Evolutionary conservation across 1,284 basidiomycete species (phyloP).

Genomic region (Ceratobasidium sp.): DNA sequence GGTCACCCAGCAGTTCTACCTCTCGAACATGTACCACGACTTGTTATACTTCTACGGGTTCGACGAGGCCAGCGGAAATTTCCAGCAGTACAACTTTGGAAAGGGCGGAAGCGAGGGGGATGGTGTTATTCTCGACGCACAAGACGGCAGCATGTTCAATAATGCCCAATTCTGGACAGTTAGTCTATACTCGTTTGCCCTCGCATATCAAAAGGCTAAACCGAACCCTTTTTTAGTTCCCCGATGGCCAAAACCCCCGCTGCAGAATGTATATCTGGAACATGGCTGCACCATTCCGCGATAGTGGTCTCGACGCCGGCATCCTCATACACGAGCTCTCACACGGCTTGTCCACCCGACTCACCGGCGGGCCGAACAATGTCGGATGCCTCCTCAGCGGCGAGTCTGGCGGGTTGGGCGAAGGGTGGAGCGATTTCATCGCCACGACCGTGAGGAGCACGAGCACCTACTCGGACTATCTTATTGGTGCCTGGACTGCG

Average conservation of each 20-base stretch:
- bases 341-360: conserved; percentile 66
- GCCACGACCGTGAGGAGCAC: conserved; percentile 61
- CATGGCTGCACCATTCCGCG: conserved; percentile 63
- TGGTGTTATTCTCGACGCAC: conserved; percentile 66
- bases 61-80: conserved; percentile 66
- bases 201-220: background rate
- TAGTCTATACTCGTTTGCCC: background rate
- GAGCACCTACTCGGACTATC: conserved; percentile 57
- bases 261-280: conserved; percentile 69
- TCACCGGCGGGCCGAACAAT: conserved; percentile 67
- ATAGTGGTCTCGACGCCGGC: conserved; percentile 65
- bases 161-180: conserved; percentile 65
- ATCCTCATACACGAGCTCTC: conserved; percentile 62
- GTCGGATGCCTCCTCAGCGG: conserved; percentile 64
- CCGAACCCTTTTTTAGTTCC: conserved; percentile 62
- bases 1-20: conserved; percentile 91
- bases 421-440: conserved; percentile 59
- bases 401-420: conserved; percentile 67
- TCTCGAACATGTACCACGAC: conserved; percentile 65
- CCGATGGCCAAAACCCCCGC: conserved; percentile 60
- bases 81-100: conserved; percentile 68
- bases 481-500: conserved; percentile 67
- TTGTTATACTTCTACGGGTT: conserved; percentile 62
- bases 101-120: conserved; percentile 64
- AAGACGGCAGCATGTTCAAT: conserved; percentile 64